phyloP scores from a whole-genome alignment of 164 flowering plant species.

The Kalanchoe fedtschenkoi region DNA sequence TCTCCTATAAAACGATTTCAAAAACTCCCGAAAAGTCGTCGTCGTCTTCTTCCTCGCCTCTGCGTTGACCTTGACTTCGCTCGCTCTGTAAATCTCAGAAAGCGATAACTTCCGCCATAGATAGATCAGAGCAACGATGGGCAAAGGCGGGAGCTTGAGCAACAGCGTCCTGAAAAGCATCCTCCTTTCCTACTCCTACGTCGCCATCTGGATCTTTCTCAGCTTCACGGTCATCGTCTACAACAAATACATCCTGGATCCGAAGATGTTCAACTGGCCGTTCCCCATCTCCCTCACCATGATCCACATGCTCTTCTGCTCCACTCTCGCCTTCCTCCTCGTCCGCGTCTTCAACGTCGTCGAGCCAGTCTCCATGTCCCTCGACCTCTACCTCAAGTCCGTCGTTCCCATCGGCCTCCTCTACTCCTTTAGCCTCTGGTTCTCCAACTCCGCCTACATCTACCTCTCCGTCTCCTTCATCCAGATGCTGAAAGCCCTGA shows the following conservation, averaged over 20 bases:
- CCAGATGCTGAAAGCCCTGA: conserved; percentile 25
- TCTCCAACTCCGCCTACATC: conserved; percentile 24
- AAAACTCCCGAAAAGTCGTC: neutral
- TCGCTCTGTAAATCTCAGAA: neutral
- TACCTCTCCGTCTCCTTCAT: conserved; percentile 25
- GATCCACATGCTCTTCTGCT: conserved; percentile 28
- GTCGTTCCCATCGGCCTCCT: conserved; percentile 23
- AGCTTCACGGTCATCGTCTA: conserved; percentile 18
- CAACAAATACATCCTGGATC: conserved; percentile 22
- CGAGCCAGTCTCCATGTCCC: conserved; percentile 19
- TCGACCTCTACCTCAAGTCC: conserved; percentile 18
- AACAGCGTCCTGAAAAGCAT: conserved; percentile 12
- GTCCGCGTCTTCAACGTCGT: conserved; percentile 21
- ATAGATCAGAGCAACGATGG: neutral
- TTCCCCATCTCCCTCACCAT: conserved; percentile 23
- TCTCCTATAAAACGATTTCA: too few relatives aligned
- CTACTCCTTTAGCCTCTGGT: conserved; percentile 21
- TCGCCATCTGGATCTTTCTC: conserved; percentile 14
- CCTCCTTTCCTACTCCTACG: conserved; percentile 16
- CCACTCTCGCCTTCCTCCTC: conserved; percentile 22
- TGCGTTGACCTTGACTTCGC: neutral
- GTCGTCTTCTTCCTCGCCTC: neutral
- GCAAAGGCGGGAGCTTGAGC: conserved; percentile 11
- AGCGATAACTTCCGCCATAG: too few relatives aligned
- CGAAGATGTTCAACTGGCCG: conserved; percentile 18